Evolutionary conservation across 1,139 yeast genomes (phyloP).

Genomic region (Blastobotrys capitulatus): DNA sequence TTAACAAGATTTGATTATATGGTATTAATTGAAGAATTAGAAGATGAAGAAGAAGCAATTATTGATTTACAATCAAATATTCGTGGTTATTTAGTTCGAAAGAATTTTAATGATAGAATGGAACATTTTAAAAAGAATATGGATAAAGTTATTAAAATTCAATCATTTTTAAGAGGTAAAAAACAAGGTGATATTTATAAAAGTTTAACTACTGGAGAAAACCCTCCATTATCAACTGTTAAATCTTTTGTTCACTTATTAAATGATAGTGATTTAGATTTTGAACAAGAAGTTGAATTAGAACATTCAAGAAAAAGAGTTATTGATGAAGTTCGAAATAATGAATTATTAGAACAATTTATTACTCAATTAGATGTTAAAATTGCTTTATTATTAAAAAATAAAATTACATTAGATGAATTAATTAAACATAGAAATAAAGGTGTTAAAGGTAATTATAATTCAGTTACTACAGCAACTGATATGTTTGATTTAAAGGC

Average conservation of each 20-base stretch:
- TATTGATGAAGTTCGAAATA: conserved; percentile 53
- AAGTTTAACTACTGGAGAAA: conserved; percentile 58
- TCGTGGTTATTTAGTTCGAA: conserved; percentile 44
- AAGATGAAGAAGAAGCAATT: conserved; percentile 39
- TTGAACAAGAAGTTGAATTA: conserved; percentile 67
- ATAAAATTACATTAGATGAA: conserved; percentile 75
- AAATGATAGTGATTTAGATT: conserved; percentile 68
- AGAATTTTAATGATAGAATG: conserved; percentile 38
- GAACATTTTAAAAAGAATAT: conserved; percentile 52
- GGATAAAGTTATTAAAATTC: conserved; percentile 60
- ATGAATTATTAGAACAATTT: conserved; percentile 65
- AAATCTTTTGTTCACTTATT: conserved; percentile 71
- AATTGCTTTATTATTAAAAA: conserved; percentile 69
- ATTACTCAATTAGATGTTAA: conserved; percentile 79
- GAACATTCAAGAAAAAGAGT: conserved; percentile 65
- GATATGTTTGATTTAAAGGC: conserved; percentile 38
- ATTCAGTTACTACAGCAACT: conserved; percentile 21
- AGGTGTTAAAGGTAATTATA: conserved; percentile 25
- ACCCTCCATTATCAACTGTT: conserved; percentile 76
- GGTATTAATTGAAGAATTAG: conserved; percentile 47
- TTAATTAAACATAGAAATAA: conserved; percentile 51
- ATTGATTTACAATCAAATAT: conserved; percentile 45
- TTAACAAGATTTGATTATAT: conserved; percentile 48
- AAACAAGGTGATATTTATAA: conserved; percentile 70
- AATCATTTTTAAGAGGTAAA: conserved; percentile 64